Conservation (phyloP, 2,329 filamentous ascomycete genomes). For the Arthrobotrys iridis region DNA sequence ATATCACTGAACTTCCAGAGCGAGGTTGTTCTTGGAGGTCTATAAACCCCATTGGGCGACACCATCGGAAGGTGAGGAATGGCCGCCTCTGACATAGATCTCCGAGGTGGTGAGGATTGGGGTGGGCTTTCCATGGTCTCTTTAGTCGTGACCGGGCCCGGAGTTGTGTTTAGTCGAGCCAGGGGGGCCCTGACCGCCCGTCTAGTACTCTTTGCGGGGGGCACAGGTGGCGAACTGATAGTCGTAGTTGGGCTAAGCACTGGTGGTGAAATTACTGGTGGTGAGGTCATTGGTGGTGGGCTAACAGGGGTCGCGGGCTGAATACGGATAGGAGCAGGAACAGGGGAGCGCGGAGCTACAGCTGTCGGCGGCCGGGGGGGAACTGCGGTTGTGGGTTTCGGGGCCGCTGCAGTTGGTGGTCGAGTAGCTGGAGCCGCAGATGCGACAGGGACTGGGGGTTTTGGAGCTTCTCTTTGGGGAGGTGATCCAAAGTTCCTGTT, state of each 20-base stretch:
- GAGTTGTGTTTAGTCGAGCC: constrained; percentile 30
- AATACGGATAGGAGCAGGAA: constrained; percentile 38
- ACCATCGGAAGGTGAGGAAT: constrained; percentile 27
- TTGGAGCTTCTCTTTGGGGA: constrained; percentile 31
- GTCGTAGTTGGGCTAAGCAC: constrained; percentile 37
- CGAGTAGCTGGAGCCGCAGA: neutral
- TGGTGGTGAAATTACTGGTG: constrained; percentile 34
- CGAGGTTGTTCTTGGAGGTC: constrained; percentile 48
- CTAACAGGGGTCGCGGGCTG: constrained; percentile 61
- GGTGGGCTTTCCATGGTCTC: constrained; percentile 32
- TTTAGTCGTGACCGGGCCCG: constrained; percentile 8
- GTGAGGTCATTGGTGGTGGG: constrained; percentile 26
- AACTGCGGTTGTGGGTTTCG: constrained; percentile 67
- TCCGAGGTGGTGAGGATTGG: constrained; percentile 41
- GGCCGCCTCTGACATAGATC: constrained; percentile 33
- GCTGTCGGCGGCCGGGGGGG: constrained; percentile 59
- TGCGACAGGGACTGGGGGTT: constrained; percentile 5
- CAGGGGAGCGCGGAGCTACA: constrained; percentile 56
- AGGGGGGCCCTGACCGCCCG: constrained; percentile 28
- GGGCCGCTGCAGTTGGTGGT: constrained; percentile 62
- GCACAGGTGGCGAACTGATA: constrained; percentile 44
- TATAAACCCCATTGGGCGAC: constrained; percentile 43
- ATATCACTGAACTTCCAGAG: constrained; percentile 48
- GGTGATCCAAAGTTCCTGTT: constrained; percentile 49
- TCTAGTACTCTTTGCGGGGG: constrained; percentile 48